Base-by-base conservation (phyloP, 2,329 filamentous ascomycete genomes). In the Samsoniella hepiali region DNA sequence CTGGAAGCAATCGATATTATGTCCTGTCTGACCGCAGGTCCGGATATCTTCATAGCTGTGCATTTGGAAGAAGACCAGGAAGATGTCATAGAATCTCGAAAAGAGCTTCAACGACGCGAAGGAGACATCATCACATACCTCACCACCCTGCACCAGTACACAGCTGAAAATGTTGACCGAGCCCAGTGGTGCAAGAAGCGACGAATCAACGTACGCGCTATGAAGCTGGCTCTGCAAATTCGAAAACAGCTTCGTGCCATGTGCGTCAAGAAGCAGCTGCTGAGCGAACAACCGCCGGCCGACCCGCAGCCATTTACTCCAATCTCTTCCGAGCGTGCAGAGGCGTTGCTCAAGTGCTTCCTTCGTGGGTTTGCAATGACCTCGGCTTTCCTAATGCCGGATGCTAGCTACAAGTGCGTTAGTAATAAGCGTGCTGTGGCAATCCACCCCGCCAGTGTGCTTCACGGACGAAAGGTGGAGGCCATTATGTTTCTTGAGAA, bases 1-100 rank as follows among this genome's bases (percentile, higher is more conserved):
- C 75, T 88, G 0, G 92, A 97, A 68, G 88, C 87, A 4, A 94
- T 99, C 66, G 95, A 98, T 70, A 89, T 97, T 62, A 90, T 89
- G 42, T 79, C 86, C 0, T 86, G 84, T 65, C 79, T 89, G 29
- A 88, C 85, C 0, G 79, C 84, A 0, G 86, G 87, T 49, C 84
- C 87, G 57, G 85, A 87, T 64, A 83, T 89, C 11, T 89, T 88
- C 68, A 73, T 85, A 11, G 84, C 86, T 53, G 74, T 87, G 0
- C 82, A 84, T 55, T 83, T 82, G 0, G 84, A 87, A 66, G 83
- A 88, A 65, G 79, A 77, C 2, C 76, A 77, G 29, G 84, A 87
- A 59, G 79, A 83, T 27, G 79, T 82, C 1, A 82, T 84, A 63
- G 78, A 79, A 15, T 72, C 75, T 22, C 82, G 86, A 49, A 83